These are phyloP conservation scores for Aspergillus heteromorphus DNA, from an alignment of 495 filamentous ascomycete genomes.

Conservation along the genomic window DNA sequence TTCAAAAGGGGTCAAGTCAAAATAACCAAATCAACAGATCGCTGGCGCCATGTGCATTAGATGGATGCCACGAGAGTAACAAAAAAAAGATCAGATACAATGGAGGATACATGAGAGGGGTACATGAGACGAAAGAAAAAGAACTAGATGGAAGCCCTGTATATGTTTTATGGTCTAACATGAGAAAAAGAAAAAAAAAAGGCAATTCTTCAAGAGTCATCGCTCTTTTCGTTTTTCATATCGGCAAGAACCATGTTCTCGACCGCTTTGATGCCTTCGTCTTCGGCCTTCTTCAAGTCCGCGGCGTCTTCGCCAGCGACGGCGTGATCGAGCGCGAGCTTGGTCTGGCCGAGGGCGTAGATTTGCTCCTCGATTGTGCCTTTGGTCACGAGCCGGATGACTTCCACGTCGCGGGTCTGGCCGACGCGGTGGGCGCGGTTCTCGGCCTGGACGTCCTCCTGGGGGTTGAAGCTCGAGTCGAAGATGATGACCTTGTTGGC, in stretches of 20 bases:
- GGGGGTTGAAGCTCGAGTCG: constrained; percentile 91
- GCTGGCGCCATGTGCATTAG: neutral
- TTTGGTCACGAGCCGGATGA: constrained; percentile 72
- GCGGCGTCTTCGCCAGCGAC: constrained; percentile 60
- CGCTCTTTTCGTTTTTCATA: constrained; percentile 18
- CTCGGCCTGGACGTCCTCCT: constrained; percentile 93
- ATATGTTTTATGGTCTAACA: neutral
- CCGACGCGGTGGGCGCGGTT: constrained; percentile 95
- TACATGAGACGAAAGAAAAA: neutral
- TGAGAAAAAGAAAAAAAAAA: neutral
- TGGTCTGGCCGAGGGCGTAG: constrained; percentile 79
- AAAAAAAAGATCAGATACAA: neutral
- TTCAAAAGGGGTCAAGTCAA: neutral
- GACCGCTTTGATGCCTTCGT: constrained; percentile 55
- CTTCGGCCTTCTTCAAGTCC: constrained; percentile 47
- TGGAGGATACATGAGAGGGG: neutral
- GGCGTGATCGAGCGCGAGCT: constrained; percentile 83
- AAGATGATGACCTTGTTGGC: constrained; percentile 98
- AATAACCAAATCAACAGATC: neutral
- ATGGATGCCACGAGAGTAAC: neutral
- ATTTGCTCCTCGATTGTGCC: constrained; percentile 93
- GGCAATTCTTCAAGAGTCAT: neutral
- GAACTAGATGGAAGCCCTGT: neutral
- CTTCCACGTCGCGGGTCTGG: constrained; percentile 82
- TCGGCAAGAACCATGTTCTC: constrained; percentile 55